Conservation (phyloP, 1,139 yeast species). For the Debaryomyces psychrophilus region DNA sequence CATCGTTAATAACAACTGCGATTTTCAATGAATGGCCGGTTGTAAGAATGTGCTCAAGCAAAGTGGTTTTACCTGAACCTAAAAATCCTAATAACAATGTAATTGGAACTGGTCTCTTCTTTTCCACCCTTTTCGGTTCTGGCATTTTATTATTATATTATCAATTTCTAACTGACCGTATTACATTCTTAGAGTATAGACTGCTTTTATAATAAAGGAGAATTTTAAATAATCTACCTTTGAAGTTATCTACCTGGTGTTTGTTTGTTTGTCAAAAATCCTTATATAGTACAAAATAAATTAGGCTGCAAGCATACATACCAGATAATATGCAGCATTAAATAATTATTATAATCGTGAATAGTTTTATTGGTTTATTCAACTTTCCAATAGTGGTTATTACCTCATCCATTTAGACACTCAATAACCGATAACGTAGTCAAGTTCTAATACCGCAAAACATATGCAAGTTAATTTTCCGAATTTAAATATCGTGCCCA, state of each 20-base stretch:
- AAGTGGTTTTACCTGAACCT: slow-evolving; percentile 51
- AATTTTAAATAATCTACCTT: not conserved
- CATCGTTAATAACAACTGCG: slow-evolving; percentile 50
- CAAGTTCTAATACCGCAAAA: not conserved
- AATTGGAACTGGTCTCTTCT: slow-evolving; percentile 35
- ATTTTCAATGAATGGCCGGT: slow-evolving; percentile 41
- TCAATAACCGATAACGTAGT: not conserved
- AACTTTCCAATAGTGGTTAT: not conserved
- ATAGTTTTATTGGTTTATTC: not conserved
- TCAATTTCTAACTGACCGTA: too few species aligned
- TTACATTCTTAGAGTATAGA: too few species aligned
- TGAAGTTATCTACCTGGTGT: not conserved
- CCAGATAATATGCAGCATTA: not conserved
- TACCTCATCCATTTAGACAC: not conserved
- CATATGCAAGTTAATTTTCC: not conserved
- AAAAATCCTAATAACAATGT: slow-evolving; percentile 48
- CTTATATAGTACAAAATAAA: not conserved
- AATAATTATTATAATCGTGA: not conserved
- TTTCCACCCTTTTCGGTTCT: slow-evolving; percentile 20
- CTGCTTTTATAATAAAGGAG: not conserved
- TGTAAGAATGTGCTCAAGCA: slow-evolving; percentile 44
- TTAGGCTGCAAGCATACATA: not conserved
- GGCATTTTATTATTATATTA: not conserved
- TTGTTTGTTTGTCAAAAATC: not conserved
- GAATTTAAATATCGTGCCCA: too few species aligned